Base-by-base conservation (phyloP, 2,329 filamentous ascomycete species). In the Teratosphaeria destructans region DNA sequence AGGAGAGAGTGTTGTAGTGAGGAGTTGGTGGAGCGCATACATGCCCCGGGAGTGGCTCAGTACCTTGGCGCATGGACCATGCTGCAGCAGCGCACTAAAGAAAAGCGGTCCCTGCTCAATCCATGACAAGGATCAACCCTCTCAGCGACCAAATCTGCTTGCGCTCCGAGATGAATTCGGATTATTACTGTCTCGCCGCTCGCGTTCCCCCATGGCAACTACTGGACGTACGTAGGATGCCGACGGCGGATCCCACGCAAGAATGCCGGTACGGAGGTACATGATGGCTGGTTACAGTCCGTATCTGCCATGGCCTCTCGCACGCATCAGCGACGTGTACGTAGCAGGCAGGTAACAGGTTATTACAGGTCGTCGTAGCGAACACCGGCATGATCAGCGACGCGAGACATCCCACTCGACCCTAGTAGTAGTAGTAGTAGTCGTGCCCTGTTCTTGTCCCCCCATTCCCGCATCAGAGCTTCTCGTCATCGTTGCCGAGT, bases 11-110 rank as follows among this genome's bases (percentile, higher is more conserved):
- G 55, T 52, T 56, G 56, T 49, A 53, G 59, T 37, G 52, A 53
- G 56, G 52, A 39, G 62, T 58, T 60, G 64, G 59, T 60, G 63
- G 59, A 54, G 26, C 34, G 53, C 43, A 10, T 19, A 23, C 23
- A 23, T 23, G 2, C 23, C 23, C 23, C 23, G 23, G 23, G n/a
- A 11, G 43, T 49, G 43, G n/a, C 19, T 19, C 16, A 23, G 43
- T 19, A 19, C n/a, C 16, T 26, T 32, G 27, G 52, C 19, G 53
- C 53, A 54, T 37, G 53, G 53, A 54, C 53, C 34, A 54, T 32
- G 8, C n/a, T 26, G 56, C 16, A 32, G 56, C 16, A 32, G 39
- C 52, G 11, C 43, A 49, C 16, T 27, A 52, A 39, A 23, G 56
- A 47, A 35, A 27, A 57, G 39, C 39, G n/a, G 39, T 3, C 19